These are phyloP conservation scores for Reticulascus tulasneorum DNA, from an alignment of 2,329 filamentous ascomycete species.

Conservation along the genomic window DNA sequence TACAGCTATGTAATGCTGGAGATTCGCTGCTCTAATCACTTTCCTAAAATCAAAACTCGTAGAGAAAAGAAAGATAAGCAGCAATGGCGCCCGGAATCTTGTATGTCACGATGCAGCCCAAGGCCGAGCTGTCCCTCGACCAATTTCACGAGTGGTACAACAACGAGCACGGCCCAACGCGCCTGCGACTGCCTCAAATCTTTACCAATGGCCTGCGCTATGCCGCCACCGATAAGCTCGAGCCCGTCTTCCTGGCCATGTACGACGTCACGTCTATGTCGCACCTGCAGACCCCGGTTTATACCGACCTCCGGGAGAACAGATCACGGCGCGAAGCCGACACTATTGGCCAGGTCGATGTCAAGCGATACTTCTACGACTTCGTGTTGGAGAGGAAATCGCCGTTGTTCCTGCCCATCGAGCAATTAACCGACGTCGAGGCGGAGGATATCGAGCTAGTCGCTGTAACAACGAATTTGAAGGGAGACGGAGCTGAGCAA, in stretches of 20 bases:
- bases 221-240: slow-evolving; percentile 57
- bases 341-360: slow-evolving; percentile 54
- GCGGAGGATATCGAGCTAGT: slow-evolving; percentile 59
- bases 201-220: slow-evolving; percentile 76
- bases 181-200: slow-evolving; percentile 71
- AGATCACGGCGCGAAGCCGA: slow-evolving; percentile 50
- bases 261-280: slow-evolving; percentile 79
- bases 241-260: slow-evolving; percentile 70
- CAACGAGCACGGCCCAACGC: slow-evolving; percentile 82
- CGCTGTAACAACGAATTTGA: slow-evolving; percentile 55
- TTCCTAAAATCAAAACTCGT: neutral
- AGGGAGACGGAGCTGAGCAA: slow-evolving; percentile 44
- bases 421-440: slow-evolving; percentile 55
- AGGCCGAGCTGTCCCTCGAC: slow-evolving; percentile 56
- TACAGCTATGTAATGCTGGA: too few relatives aligned
- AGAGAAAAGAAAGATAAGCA: neutral
- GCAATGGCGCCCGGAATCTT: slow-evolving; percentile 62
- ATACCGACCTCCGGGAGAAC: slow-evolving; percentile 60
- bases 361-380: slow-evolving; percentile 70
- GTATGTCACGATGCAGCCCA: slow-evolving; percentile 83
- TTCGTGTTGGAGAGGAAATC: slow-evolving; percentile 53
- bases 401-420: slow-evolving; percentile 54
- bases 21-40: neutral
- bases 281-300: slow-evolving; percentile 65
- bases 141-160: slow-evolving; percentile 94